Base-by-base conservation (phyloP, 2,329 filamentous ascomycete species). In the Plenodomus biglobosus region DNA sequence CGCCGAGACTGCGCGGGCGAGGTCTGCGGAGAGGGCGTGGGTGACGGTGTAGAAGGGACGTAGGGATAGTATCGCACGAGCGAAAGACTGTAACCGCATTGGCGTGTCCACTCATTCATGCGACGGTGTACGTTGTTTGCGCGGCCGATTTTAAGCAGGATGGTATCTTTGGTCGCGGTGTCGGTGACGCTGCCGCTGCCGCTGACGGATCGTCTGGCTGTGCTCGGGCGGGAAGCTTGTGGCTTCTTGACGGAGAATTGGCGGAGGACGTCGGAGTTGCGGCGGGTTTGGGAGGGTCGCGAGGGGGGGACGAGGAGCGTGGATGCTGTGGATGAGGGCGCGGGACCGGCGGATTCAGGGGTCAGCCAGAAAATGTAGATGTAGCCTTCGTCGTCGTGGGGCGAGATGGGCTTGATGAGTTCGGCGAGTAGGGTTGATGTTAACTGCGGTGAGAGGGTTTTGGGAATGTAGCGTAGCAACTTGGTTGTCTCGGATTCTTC, bases 311-410 rank as follows among this genome's bases (percentile, higher is more conserved):
- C 83, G 81, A 37, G 83, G 76, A 70, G 58, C 1, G 54, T 60
- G 0, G 62, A 67, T 2, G 70, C 69, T 1, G 68, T 59, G 5
- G 63, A 54, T 84, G 85, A 30, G 77, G 79, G 75, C 0, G 81
- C 70, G 0, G 78, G 69, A 7, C 82, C 74, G 2, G 79, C 80
- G 30, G 81, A 78, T 24, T 90, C 85, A 8, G 67, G 56, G 0
- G 90, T 96, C 18, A 96, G 80, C 91, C 92, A 96, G 79, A 97
- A 99, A 72, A 99, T 95, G 79, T 99, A 99, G 59, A 99, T 97
- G 75, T 94, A 99, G 32, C 94, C 94, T 40, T 68, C 66, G 59
- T 95, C 89, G 57, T 94, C 89, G 44, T 80, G 76, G 18, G 83
- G 76, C 0, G 90, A 91, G 38, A 92, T 82, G 1, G 79, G 90